Evolutionary conservation across 2,329 filamentous ascomycete species (phyloP).

Genomic region (Aureobasidium sp.): DNA sequence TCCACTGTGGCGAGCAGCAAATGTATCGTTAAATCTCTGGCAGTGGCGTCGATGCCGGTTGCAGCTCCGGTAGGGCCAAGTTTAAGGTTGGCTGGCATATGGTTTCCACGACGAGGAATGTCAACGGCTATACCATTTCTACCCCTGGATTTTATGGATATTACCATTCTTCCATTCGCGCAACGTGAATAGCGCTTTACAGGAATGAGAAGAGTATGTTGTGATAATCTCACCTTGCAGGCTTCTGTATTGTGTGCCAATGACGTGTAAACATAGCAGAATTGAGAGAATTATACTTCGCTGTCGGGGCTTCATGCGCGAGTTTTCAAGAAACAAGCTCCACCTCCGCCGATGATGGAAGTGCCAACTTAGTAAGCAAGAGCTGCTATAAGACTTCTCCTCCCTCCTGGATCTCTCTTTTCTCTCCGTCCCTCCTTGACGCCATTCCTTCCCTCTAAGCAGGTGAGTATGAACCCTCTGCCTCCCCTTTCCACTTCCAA

Average conservation of each 20-base stretch:
- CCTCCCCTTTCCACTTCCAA: not conserved
- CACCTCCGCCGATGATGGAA: not conserved
- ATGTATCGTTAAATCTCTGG: too few species aligned
- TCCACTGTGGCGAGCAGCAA: not conserved
- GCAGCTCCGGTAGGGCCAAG: not conserved
- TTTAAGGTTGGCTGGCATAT: not conserved
- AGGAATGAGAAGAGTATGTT: not conserved
- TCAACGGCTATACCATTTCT: not conserved
- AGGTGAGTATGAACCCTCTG: not conserved
- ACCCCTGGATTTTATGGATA: not conserved
- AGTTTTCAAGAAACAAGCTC: too few species aligned
- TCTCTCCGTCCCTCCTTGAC: not conserved
- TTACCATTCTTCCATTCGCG: not conserved
- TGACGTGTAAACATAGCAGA: not conserved
- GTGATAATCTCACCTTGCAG: too few species aligned
- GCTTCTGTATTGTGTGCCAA: not conserved
- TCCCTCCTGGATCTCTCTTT: not conserved
- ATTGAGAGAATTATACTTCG: not conserved
- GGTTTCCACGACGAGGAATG: not conserved
- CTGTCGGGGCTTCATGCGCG: not conserved
- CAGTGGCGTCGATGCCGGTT: not conserved
- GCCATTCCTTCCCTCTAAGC: not conserved
- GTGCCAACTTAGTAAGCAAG: not conserved
- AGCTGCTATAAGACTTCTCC: not conserved
- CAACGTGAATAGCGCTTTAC: not conserved